phyloP scores from a whole-genome alignment of 106 monocot genomes.

The Apostasia ramifera region DNA sequence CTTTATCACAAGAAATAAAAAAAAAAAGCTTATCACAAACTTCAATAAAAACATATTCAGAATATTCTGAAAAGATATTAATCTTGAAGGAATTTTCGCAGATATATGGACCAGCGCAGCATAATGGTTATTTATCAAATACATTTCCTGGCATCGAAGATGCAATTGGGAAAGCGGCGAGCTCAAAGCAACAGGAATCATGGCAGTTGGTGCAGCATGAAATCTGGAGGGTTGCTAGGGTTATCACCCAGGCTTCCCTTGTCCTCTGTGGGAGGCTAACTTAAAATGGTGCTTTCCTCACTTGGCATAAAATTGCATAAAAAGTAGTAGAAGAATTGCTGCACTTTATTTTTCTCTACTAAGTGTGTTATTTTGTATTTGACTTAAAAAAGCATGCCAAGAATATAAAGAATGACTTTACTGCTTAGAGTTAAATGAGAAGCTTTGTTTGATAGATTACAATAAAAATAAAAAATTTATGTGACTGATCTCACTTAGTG shows the following conservation, averaged over 20 bases:
- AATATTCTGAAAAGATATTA: not conserved
- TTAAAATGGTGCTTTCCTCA: not conserved
- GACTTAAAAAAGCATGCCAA: no score
- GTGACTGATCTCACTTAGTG: no score
- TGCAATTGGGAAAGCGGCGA: conserved; percentile 35
- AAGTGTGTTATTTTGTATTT: no score
- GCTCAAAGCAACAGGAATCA: conserved; percentile 18
- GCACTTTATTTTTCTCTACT: no score
- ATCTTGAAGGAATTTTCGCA: conserved; percentile 1
- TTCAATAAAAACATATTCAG: not conserved
- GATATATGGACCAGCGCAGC: conserved; percentile 44
- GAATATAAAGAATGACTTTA: no score
- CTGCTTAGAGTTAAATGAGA: no score
- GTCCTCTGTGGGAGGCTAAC: conserved; percentile 39
- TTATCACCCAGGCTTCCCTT: conserved; percentile 23
- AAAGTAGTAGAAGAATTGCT: no score
- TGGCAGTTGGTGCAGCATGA: conserved; percentile 42
- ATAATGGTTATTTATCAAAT: conserved; percentile 39
- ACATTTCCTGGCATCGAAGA: conserved; percentile 48
- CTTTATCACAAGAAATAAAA: not conserved
- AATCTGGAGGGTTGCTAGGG: conserved; percentile 40
- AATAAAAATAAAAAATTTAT: no score
- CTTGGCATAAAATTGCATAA: no score
- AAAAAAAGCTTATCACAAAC: not conserved
- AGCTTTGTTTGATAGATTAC: no score